These are phyloP conservation scores for Vicia villosa DNA, from an alignment of 306 rosid genomes.

Conservation along the genomic window DNA sequence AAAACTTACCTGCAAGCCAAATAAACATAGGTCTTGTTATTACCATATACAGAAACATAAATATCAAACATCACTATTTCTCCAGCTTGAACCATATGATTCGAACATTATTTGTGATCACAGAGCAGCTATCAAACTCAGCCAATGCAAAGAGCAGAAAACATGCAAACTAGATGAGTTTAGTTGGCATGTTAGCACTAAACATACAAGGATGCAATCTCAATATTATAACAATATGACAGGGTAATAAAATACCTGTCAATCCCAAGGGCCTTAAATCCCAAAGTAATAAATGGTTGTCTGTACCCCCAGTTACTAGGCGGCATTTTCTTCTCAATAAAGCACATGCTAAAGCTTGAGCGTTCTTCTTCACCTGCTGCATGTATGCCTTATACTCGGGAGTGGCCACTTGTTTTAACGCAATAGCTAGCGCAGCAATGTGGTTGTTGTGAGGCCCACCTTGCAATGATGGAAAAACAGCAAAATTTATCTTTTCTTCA, in stretches of 20 bases:
- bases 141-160: conserved; percentile 9
- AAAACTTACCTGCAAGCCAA: conserved; percentile 65
- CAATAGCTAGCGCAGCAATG: conserved; percentile 95
- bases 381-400: conserved; percentile 82
- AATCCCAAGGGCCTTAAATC: conserved; percentile 88
- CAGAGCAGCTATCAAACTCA: conserved; percentile 10
- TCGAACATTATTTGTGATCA: neutral
- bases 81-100: neutral
- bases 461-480: conserved; percentile 93
- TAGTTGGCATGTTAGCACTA: neutral
- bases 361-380: conserved; percentile 96
- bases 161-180: conserved; percentile 13
- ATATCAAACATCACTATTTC: neutral
- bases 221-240: neutral
- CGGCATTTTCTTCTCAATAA: conserved; percentile 75
- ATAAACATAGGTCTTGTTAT: conserved; percentile 15
- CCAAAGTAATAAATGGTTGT: conserved; percentile 93
- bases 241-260: conserved; percentile 59
- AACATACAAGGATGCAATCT: conserved; percentile 27
- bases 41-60: conserved; percentile 9
- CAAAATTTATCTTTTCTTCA: conserved; percentile 90
- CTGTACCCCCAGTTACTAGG: conserved; percentile 93
- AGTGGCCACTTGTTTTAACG: conserved; percentile 87
- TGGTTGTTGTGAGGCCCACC: conserved; percentile 99
- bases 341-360: conserved; percentile 86